Conservation (phyloP, 495 filamentous ascomycete genomes). For the Tuber magnatum region DNA sequence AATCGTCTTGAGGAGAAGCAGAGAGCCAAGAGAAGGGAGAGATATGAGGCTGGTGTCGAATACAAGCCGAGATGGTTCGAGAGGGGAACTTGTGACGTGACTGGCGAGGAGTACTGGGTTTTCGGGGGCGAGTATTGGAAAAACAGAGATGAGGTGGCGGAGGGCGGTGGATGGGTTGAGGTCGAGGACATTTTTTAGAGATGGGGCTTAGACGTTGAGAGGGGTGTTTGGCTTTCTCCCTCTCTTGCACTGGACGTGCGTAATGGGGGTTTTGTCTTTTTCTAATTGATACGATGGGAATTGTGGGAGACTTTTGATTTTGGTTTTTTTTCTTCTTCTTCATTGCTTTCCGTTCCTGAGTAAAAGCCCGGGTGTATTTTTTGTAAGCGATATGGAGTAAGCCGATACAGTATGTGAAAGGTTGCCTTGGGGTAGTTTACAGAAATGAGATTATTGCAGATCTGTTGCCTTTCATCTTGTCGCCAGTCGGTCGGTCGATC, state of each 20-base stretch:
- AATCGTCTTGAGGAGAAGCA: slow-evolving; percentile 93
- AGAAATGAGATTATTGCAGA: not conserved
- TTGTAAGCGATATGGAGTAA: not conserved
- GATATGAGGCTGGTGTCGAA: slow-evolving; percentile 70
- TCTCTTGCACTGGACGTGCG: not conserved
- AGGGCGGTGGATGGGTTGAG: slow-evolving; percentile 47
- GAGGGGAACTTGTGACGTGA: slow-evolving; percentile 62
- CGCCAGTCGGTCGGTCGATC: not conserved
- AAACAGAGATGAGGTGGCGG: slow-evolving; percentile 53
- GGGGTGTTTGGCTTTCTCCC: not conserved
- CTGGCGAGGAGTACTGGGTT: slow-evolving; percentile 84
- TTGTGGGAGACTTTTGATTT: not conserved
- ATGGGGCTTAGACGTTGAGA: not conserved
- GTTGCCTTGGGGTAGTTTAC: not conserved
- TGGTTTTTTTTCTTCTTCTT: too few relatives aligned
- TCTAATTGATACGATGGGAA: not conserved
- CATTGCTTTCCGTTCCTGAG: not conserved
- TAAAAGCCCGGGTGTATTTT: not conserved
- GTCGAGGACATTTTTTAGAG: slow-evolving; percentile 62
- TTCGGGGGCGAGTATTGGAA: slow-evolving; percentile 85
- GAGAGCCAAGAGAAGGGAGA: slow-evolving; percentile 61
- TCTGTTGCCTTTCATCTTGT: not conserved
- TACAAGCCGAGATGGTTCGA: slow-evolving; percentile 81
- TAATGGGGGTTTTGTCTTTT: slow-evolving; percentile 1
- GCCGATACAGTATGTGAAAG: not conserved